Evolutionary conservation across 176 grass and related monocot genomes (phyloP).

Genomic region (Puya raimondii): DNA sequence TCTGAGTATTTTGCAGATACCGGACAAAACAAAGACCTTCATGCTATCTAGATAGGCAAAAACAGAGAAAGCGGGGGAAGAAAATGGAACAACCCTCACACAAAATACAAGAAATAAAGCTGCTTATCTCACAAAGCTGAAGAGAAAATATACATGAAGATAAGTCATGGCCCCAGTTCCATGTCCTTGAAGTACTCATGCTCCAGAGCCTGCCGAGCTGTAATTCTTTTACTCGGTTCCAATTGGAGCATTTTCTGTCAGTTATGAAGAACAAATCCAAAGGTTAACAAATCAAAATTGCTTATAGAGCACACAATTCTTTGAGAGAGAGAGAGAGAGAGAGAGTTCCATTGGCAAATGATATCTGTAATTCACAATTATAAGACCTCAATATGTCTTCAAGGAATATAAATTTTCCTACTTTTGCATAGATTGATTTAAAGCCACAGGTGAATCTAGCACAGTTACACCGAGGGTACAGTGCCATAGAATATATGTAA

Average conservation of each 20-base stretch:
- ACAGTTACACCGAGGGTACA: too few species aligned
- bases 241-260: conserved; percentile 78
- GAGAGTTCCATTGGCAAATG: too few species aligned
- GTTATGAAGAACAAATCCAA: background rate
- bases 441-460: background rate
- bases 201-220: conserved; percentile 65
- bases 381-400: background rate
- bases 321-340: too few species aligned
- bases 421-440: background rate
- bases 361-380: background rate
- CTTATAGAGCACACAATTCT: background rate
- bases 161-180: conserved; percentile 46
- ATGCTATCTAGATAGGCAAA: background rate
- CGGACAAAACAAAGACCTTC: background rate
- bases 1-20: background rate
- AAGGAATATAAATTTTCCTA: background rate
- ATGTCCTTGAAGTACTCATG: conserved; percentile 92
- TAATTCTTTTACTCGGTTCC: conserved; percentile 84
- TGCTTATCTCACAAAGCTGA: conserved; percentile 32
- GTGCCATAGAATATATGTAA: too few species aligned
- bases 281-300: background rate
- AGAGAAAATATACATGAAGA: conserved; percentile 18
- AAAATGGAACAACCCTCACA: conserved; percentile 18
- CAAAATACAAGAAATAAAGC: conserved; percentile 19
- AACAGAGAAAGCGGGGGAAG: conserved; percentile 2